Conservation (phyloP, 441 rosid species). For the Gossypium schwendimanii region DNA sequence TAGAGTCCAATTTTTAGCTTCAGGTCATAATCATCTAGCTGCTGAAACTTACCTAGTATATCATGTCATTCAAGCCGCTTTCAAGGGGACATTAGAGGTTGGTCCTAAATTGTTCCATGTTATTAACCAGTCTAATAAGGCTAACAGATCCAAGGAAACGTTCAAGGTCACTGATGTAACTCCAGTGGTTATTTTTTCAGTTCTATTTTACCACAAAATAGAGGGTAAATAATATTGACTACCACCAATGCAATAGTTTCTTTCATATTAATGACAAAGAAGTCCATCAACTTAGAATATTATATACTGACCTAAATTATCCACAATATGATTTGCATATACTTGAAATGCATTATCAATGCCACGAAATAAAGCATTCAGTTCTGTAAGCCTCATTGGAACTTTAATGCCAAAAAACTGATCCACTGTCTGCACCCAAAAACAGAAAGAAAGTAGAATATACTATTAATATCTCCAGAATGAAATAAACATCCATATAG, state of each 20-base stretch:
- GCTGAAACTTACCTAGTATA: background rate
- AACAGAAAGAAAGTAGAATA: constrained; percentile 2
- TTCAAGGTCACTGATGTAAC: background rate
- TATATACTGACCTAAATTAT: constrained; percentile 64
- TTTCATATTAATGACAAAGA: background rate
- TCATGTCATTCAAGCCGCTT: background rate
- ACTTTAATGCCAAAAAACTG: constrained; percentile 81
- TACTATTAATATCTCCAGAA: background rate
- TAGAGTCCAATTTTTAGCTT: background rate
- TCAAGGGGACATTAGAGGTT: background rate
- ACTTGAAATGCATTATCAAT: constrained; percentile 93
- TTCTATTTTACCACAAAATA: background rate
- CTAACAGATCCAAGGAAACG: background rate
- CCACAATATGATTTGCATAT: constrained; percentile 68
- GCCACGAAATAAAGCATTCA: constrained; percentile 74
- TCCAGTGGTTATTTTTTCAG: background rate
- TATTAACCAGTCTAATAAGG: background rate
- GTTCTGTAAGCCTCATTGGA: constrained; percentile 82
- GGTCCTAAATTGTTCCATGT: background rate
- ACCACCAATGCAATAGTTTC: background rate
- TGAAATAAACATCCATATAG: background rate
- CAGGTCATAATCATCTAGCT: background rate
- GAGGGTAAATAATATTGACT: background rate
- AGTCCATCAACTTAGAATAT: constrained; percentile 11
- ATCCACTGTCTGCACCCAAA: constrained; percentile 83